Evolutionary conservation across 352 stramenopile species (phyloP), one percentile per base, ranked within the genome.

Genomic region (Pythium sp.): DNA sequence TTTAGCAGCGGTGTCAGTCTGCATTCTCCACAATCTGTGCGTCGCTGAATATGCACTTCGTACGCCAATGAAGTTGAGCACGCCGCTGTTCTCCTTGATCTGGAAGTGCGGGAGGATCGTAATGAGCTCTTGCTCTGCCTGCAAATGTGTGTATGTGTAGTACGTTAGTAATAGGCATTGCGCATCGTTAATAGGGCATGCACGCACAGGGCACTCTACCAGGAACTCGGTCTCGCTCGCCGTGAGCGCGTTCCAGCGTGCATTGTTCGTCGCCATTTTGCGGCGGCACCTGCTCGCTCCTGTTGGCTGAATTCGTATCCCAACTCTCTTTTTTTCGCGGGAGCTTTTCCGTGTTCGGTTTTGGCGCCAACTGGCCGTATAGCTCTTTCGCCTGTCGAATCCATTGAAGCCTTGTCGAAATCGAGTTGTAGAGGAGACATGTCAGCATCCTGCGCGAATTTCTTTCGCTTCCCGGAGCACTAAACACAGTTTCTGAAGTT

Each of bases 61-160:
- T 70, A 92, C 87, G 64, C 86, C 70, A 51, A 95, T 92, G 30
- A 93, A 89, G 70, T 95, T 90, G 64, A 95, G 81, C 73, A 90
- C 71, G 69, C 76, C 86, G 60, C 75, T 78, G 65, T 93, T 93
- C 47, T 93, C 87, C 46, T 81, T 80, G 32, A 95, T 77, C 60
- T 91, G 78, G 66, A 97, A 97, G 68, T 94, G 84, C 55, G 90
- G 90, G 65, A 97, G 78, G 62, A 97, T 92, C 26, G 78, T 77
- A 26, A 97, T 91, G 51, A 97, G 80, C 73, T 96, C 86, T 60
- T 97, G 86, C 68, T 97, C 90, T 2, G 90, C 90, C 87, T 94
- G 61, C 9, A 58, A 4, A 12, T 30, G 4, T 1, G 14, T 18
- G 18, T 62, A 28, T n/a, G 5, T 1, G 22, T 20, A 65, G 22